phyloP scores from a whole-genome alignment of 805 yeast species.

The Debaryomyces tyrocola region DNA sequence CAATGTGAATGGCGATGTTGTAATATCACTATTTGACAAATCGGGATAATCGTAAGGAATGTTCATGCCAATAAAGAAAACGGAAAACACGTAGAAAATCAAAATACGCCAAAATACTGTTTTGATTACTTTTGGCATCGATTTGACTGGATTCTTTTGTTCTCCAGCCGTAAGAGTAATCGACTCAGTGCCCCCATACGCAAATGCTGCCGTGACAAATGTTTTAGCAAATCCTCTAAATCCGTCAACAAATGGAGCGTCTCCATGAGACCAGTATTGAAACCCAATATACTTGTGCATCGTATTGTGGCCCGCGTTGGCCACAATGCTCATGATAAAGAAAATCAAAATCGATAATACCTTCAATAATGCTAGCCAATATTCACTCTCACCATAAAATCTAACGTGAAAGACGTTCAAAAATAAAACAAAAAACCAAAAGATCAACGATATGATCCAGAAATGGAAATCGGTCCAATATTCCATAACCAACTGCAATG shows the following conservation, averaged over 20 bases:
- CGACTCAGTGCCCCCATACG: constrained; percentile 50
- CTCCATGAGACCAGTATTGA: constrained; percentile 47
- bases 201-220: constrained; percentile 53
- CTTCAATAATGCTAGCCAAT: constrained; percentile 37
- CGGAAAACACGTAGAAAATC: constrained; percentile 36
- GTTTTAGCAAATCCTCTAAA: constrained; percentile 51
- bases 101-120: constrained; percentile 33
- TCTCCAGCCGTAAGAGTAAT: constrained; percentile 37
- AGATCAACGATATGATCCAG: constrained; percentile 52
- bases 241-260: constrained; percentile 53
- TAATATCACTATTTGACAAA: constrained; percentile 25
- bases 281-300: constrained; percentile 40
- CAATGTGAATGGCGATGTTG: constrained; percentile 43
- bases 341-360: constrained; percentile 56
- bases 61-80: constrained; percentile 43
- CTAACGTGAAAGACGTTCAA: constrained; percentile 41
- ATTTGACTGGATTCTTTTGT: constrained; percentile 27
- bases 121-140: constrained; percentile 30
- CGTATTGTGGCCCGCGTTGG: constrained; percentile 58
- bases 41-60: constrained; percentile 39
- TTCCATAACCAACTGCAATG: constrained; percentile 43
- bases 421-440: constrained; percentile 51
- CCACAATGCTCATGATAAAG: constrained; percentile 55
- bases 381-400: constrained; percentile 44
- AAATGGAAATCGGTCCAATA: constrained; percentile 52